Conservation (phyloP, 148 eudicot genomes). For the Fallopia convolvulus region DNA sequence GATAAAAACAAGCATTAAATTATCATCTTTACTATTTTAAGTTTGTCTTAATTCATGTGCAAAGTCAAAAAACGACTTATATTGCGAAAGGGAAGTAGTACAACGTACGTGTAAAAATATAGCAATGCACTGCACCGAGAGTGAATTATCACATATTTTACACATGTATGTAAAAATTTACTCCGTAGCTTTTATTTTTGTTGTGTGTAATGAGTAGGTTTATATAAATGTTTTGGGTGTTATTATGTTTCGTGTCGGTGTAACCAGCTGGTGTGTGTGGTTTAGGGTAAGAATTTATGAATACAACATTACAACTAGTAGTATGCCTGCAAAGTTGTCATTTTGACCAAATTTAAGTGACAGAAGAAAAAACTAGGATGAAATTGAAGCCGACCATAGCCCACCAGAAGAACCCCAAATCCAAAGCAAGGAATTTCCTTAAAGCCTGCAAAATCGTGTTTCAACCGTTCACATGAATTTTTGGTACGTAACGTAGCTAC, state of each 20-base stretch:
- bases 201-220: no score
- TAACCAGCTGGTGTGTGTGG: background rate
- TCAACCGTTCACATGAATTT: background rate
- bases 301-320: background rate
- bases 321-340: background rate
- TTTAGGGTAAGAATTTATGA: background rate
- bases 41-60: no score
- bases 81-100: no score
- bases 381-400: background rate
- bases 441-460: background rate
- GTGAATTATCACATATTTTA: no score
- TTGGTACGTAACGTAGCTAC: no score
- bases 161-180: no score
- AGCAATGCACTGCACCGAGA: no score
- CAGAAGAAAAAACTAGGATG: background rate
- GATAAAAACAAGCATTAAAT: no score
- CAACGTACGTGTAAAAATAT: no score
- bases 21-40: no score
- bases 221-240: background rate
- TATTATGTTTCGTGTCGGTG: background rate
- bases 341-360: background rate
- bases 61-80: no score
- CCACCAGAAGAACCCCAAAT: background rate
- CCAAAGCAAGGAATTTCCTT: constrained; percentile 3
- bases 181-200: no score